A percentile compares a stretch with the other conserved stretches of the same genome.
Evolutionary conservation across 2,329 filamentous ascomycete species (phyloP).

Genomic region (Penicillium janthinellum): DNA sequence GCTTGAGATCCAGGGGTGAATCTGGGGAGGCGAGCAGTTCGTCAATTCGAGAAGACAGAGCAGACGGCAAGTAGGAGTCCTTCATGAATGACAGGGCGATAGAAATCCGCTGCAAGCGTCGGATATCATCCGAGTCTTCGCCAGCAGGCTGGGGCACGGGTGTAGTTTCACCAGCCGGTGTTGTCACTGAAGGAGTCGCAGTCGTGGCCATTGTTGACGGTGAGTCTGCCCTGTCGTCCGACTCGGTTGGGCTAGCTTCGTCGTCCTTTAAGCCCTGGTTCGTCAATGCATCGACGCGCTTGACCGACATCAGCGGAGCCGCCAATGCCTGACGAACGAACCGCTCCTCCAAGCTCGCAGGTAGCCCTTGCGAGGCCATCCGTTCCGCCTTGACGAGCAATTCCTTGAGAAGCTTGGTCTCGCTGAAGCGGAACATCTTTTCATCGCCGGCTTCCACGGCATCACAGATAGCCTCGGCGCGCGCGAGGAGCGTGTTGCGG

Average conservation of each 20-base stretch:
- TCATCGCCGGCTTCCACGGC: constrained; percentile 81
- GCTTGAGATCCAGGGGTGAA: constrained; percentile 65
- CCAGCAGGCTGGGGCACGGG: constrained; percentile 40
- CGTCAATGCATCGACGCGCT: constrained; percentile 53
- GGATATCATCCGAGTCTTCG: constrained; percentile 37
- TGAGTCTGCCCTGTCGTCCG: constrained; percentile 33
- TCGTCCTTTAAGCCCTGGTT: constrained; percentile 31
- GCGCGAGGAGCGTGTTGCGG: constrained; percentile 58
- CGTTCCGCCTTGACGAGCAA: constrained; percentile 71
- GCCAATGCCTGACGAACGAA: constrained; percentile 78
- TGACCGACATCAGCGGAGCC: constrained; percentile 71
- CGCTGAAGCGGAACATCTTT: constrained; percentile 77
- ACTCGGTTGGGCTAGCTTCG: constrained; percentile 23
- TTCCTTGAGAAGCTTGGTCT: constrained; percentile 67
- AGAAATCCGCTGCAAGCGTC: constrained; percentile 51
- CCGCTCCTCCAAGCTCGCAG: constrained; percentile 79
- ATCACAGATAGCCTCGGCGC: constrained; percentile 75
- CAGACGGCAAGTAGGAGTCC: constrained; percentile 50
- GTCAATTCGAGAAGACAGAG: constrained; percentile 43
- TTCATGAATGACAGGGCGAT: constrained; percentile 54
- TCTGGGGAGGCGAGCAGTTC: constrained; percentile 40
- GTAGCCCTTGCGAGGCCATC: constrained; percentile 67
- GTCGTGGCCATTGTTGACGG: constrained; percentile 38
- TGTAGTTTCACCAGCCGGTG: constrained; percentile 43
- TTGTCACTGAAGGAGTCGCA: constrained; percentile 39